phyloP scores from a whole-genome alignment of 169 alveolate species.

The Plasmodium blacklocki region DNA sequence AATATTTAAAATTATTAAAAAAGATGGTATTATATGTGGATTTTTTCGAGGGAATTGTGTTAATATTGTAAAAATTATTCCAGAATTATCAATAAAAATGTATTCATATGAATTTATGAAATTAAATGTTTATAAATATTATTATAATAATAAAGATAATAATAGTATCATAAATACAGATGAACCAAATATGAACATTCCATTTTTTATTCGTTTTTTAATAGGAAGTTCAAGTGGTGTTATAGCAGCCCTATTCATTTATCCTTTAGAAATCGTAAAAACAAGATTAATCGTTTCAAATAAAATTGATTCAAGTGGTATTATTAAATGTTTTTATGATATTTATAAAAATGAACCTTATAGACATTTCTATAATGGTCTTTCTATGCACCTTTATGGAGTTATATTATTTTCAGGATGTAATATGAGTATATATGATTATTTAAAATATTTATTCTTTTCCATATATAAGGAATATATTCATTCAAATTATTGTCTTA shows the following conservation, averaged over 20 bases:
- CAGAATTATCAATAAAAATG: slow-evolving; percentile 70
- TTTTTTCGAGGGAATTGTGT: slow-evolving; percentile 72
- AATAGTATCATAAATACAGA: background rate
- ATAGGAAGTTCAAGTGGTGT: slow-evolving; percentile 75
- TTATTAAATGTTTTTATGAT: slow-evolving; percentile 41
- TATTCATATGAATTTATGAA: slow-evolving; percentile 63
- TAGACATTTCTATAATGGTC: slow-evolving; percentile 56
- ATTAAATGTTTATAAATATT: slow-evolving; percentile 57
- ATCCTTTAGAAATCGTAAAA: slow-evolving; percentile 68
- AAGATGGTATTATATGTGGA: slow-evolving; percentile 58
- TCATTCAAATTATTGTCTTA: slow-evolving; percentile 55
- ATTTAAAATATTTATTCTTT: slow-evolving; percentile 58
- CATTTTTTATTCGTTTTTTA: slow-evolving; percentile 62
- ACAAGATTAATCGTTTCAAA: slow-evolving; percentile 61
- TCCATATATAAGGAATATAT: slow-evolving; percentile 41
- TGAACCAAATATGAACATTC: slow-evolving; percentile 22
- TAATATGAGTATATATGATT: slow-evolving; percentile 72
- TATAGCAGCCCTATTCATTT: slow-evolving; percentile 57
- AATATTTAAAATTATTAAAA: slow-evolving; percentile 55
- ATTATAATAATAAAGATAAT: background rate
- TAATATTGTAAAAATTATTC: slow-evolving; percentile 60
- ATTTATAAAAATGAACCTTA: slow-evolving; percentile 38
- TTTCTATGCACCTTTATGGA: slow-evolving; percentile 62
- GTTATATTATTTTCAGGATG: slow-evolving; percentile 63
- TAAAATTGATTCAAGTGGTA: slow-evolving; percentile 44